Evolutionary conservation across 768 basidiomycete genomes (phyloP), one percentile per base, ranked within the genome.

Genomic region (Naganishia vishniacii): DNA sequence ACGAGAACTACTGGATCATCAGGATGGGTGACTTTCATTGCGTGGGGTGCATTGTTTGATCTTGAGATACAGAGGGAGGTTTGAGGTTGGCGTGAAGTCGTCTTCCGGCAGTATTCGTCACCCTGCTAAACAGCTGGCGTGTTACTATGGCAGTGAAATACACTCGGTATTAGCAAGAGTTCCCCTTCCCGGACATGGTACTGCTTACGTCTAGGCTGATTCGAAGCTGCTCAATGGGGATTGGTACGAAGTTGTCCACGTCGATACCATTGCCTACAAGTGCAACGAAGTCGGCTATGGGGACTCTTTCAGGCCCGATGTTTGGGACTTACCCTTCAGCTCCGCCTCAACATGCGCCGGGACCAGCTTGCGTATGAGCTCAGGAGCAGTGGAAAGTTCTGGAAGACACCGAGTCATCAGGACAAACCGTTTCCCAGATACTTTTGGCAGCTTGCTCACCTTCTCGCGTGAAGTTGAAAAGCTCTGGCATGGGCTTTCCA

Each of bases 361-460:
- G 62, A 98, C 91, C 59, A 99, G 85, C 80, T 86, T 85, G 69
- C 85, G 86, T 78, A 88, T 94, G 71, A 99, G 80, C 75, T 97
- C 95, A 59, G 95, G 94, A 68, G 92, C 87, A 72, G 95, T 87
- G 61, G 94, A 98, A 44, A 99, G 84, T 80, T 99, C 95, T 93
- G 81, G 20, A 48, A 48, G 37, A 65, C 37, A 65, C 60, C 28
- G 25, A 32, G 60, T 23, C 62, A 56, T 44, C 23, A 59, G 18
- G 47, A 61, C 25, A 37, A 37, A n/a, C n/a, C 34, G 15, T 44
- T 15, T 44, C 9, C 16, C 37, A 40, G 37, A 40, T 40, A 48
- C 9, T 7, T 7, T 20, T 61, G 23, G 11, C 3, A 1, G 59
- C 26, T 26, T 18, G 80, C 89, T 80, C 70, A 92, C 92, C 91